Conservation (phyloP, 352 stramenopile genomes). For the Phytophthora colocasiae region DNA sequence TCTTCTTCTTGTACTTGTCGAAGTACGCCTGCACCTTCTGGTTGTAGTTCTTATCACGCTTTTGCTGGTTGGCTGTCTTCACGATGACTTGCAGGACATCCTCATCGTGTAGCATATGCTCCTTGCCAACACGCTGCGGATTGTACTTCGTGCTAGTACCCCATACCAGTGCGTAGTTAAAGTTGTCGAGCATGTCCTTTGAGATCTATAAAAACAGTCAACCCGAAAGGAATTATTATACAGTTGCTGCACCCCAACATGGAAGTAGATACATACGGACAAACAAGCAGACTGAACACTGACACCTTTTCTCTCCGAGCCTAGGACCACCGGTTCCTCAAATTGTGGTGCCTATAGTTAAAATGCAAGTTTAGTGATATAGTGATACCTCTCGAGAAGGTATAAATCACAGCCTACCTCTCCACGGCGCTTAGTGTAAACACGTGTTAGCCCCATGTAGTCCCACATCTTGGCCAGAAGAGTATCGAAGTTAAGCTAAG, state of each 20-base stretch:
- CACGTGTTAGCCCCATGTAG: constrained; percentile 90
- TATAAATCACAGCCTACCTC: constrained; percentile 50
- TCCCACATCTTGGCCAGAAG: constrained; percentile 91
- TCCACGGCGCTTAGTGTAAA: constrained; percentile 90
- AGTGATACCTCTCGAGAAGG: not conserved
- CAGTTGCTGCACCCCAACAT: not conserved
- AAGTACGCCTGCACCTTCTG: constrained; percentile 95
- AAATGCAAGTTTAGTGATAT: too few species aligned
- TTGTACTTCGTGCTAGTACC: constrained; percentile 98
- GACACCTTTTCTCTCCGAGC: constrained; percentile 85
- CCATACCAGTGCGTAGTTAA: constrained; percentile 99
- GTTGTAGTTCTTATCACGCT: constrained; percentile 98
- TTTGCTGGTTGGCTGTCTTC: constrained; percentile 98
- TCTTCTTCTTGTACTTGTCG: constrained; percentile 97
- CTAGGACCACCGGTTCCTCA: constrained; percentile 83
- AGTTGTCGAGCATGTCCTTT: constrained; percentile 95
- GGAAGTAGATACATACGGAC: constrained; percentile 63
- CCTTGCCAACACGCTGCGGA: constrained; percentile 95
- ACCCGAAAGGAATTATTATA: not conserved
- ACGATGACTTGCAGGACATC: constrained; percentile 99
- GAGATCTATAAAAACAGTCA: constrained; percentile 67
- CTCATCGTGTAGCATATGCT: constrained; percentile 97
- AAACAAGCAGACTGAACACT: constrained; percentile 83
- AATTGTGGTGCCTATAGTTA: constrained; percentile 67
- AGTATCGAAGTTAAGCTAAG: constrained; percentile 97